phyloP scores from a whole-genome alignment of 345 rosid genomes.

The Dipteronia dyeriana region DNA sequence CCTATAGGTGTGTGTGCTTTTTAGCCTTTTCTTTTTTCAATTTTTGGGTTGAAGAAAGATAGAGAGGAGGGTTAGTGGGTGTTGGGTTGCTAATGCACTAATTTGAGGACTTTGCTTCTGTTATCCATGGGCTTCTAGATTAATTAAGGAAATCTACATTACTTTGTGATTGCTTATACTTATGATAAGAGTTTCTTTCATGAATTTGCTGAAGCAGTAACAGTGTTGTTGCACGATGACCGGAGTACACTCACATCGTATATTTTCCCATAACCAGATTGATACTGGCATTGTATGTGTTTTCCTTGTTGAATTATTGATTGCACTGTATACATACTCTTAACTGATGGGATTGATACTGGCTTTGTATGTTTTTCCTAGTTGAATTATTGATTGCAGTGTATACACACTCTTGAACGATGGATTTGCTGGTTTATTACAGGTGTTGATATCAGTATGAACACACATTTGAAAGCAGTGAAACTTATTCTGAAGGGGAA shows the following conservation, averaged over 20 bases:
- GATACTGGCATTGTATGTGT: neutral
- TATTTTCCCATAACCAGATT: neutral
- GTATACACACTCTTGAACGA: neutral
- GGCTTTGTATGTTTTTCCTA: neutral
- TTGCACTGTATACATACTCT: neutral
- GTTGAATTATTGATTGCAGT: neutral
- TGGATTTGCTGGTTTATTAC: slow-evolving; percentile 15
- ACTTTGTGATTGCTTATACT: neutral
- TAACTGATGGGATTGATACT: neutral
- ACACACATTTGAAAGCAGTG: slow-evolving; percentile 94
- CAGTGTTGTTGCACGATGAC: too few species aligned
- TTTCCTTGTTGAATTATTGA: neutral
- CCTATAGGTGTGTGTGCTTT: neutral
- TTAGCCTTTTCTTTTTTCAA: neutral
- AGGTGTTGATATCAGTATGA: slow-evolving; percentile 99
- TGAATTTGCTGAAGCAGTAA: neutral
- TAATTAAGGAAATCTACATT: neutral
- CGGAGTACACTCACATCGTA: too few species aligned
- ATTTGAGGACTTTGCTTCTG: neutral
- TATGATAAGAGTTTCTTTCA: neutral
- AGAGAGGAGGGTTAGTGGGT: neutral
- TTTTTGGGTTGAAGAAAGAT: neutral
- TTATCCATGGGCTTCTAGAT: neutral
- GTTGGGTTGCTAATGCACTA: neutral
- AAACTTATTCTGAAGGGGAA: slow-evolving; percentile 90